These are phyloP conservation scores for Penicillium salamii DNA, from an alignment of 495 filamentous ascomycete species.

Conservation along the genomic window DNA sequence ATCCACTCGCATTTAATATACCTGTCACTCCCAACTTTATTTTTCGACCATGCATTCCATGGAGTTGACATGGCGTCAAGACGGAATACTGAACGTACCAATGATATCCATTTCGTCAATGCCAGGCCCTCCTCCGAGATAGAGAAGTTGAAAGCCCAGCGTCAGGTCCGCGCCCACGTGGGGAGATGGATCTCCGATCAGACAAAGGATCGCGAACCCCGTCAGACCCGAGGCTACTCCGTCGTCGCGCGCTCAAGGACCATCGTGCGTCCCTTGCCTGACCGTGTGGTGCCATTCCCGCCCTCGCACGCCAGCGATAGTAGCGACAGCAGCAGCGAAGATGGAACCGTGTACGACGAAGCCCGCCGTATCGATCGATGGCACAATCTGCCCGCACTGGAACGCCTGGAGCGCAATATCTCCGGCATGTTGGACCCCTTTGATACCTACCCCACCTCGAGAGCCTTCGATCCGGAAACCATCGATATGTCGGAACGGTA, in stretches of 20 bases:
- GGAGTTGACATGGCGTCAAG: conserved; percentile 23
- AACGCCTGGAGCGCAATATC: conserved; percentile 25
- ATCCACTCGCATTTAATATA: not conserved
- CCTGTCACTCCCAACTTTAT: not conserved
- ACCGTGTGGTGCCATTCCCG: conserved; percentile 8
- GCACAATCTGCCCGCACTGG: conserved; percentile 15
- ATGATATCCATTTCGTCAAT: conserved; percentile 40
- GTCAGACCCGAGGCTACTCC: not conserved
- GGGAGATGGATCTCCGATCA: conserved; percentile 43
- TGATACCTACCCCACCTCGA: conserved; percentile 23
- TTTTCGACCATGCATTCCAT: not conserved
- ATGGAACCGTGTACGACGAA: not conserved
- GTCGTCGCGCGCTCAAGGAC: conserved; percentile 1
- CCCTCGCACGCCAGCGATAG: conserved; percentile 13
- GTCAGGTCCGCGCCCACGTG: conserved; percentile 39
- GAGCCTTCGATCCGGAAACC: conserved; percentile 20
- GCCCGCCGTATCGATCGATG: not conserved
- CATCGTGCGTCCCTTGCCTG: no score
- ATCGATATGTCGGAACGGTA: conserved; percentile 24
- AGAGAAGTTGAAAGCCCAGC: conserved; percentile 30
- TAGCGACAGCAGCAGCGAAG: conserved; percentile 16
- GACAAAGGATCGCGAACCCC: conserved; percentile 28
- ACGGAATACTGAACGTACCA: conserved; percentile 23
- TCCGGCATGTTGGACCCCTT: conserved; percentile 33
- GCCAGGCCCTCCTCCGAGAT: conserved; percentile 35